Base-by-base conservation (phyloP, 441 rosid species). In the Aquilaria agallochum region DNA sequence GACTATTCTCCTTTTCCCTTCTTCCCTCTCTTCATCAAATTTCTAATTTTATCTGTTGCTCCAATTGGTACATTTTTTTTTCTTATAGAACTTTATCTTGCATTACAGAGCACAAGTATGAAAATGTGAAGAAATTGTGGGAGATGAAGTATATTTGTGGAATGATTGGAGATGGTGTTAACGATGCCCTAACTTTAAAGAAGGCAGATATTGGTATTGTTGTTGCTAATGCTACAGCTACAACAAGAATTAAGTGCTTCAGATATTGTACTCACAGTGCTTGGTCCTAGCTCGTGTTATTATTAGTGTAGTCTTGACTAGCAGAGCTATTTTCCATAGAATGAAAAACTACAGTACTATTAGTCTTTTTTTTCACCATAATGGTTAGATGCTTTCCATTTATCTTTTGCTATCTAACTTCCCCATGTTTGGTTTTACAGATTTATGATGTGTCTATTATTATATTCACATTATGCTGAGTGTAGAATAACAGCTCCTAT, bases 41-140 rank as follows among this genome's bases (percentile, higher is more conserved):
- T 20, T 20, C 27, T 20, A 20, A 20, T 20, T 20, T 20, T 20
- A 20, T 20, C 27, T 20, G 44, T 6, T 40, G 5, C 44, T 4
- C 9, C 44, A 40, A 40, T 40, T 5, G 44, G 10, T 9, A 9
- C 44, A 40, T 40, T 40, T 20, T 20, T 20, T 20, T 20, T 20
- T 20, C 27, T 20, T 20, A 20, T 20, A 20, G 5, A 40, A 2
- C 5, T 40, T 40, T 40, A 40, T 40, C 42, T 32, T 59, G 45
- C 9, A 14, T 48, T 15, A 34, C 47, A 73, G 70, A 73, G 57
- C 76, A 73, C 58, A 73, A 68, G 49, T 73, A 73, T 55, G 76
- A 73, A 30, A 53, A 20, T 53, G 56, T 53, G 34, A 53, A 13
- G 56, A 30, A 33, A 9, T 30, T 53, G n/a, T 33, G 27, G 32